Base-by-base conservation (phyloP, 1,139 yeast species). In the Lodderomyces orthopsilosis region DNA sequence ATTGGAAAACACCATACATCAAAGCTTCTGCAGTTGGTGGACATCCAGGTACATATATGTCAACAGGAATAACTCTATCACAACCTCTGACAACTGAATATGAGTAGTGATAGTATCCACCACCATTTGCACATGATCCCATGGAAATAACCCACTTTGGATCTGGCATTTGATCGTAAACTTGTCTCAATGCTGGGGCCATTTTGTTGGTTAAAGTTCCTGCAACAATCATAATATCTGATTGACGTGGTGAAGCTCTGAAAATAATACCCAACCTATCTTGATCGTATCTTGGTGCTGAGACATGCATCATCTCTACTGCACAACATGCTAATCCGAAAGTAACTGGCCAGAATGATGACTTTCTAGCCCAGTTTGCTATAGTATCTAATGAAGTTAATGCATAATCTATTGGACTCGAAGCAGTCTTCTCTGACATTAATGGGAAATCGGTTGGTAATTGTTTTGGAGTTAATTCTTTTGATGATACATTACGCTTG, bases 71-170 rank as follows among this genome's bases (percentile, higher is more conserved):
- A 48, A 88, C 75, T 62, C 96, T 74, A 70, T 88, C 96, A 60
- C 95, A 89, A 38, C 96, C 96, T 62, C 96, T 77, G 23, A 88
- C 94, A 26, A 88, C 95, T 27, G 91, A 80, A 68, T 88, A 88
- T 14, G 94, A 85, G 66, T 88, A 88, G 66, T 88, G 95, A 69
- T 88, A 88, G 69, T 88, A 88, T 33, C 96, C 96, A 50, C 96
- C 96, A 49, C 96, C 96, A 62, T 88, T 88, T 51, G 96, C 96
- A 70, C 96, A 88, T 8, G 94, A 85, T 37, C 96, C 96, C 96
- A 88, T 88, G 48, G 95, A 85, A 58, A 88, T 87, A 45, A 88
- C 95, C 85, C 81, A 79, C 68, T 91, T 81, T 42, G 96, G 96
- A 54, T 86, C 95, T 34, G 95, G 90, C 95, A 88, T 88, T 68